Base-by-base conservation (phyloP, 306 rosid genomes). In the Calophaca sinica region DNA sequence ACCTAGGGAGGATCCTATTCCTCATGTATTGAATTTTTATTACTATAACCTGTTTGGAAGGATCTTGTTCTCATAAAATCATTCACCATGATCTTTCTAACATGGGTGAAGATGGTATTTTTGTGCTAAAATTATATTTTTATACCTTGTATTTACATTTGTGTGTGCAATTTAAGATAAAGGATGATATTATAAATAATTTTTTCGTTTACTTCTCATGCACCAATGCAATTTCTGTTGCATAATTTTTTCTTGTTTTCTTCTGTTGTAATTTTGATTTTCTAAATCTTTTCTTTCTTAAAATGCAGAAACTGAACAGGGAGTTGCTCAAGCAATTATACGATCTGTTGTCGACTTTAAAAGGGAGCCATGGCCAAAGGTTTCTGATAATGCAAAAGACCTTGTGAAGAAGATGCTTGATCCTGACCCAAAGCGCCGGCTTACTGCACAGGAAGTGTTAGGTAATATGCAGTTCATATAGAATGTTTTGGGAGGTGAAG, bases 291-390 rank as follows among this genome's bases (percentile, higher is more conserved):
- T 50, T 52, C 38, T 53, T 39, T 78, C 63, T 72, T 78, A 29
- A 48, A 66, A 76, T 76, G 84, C 90, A 94, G 98, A 94, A 87
- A 94, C 97, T 74, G 98, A 94, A 77, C 91, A 91, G 80, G 98
- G 98, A 68, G 94, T 94, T 71, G 98, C 98, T 58, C 96, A 91
- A 77, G 94, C 97, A 76, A 94, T 94, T 67, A 91, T 94, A 68
- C 74, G 91, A 41, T 94, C 98, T n/a, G 91, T 84, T 80, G n/a
- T 91, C 71, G 94, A 94, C 78, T 94, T 94, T 79, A 94, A 36
- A 78, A 89, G 91, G 82, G 98, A 91, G 44, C 98, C 97, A 72
- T 94, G 98, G 98, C 93, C 98, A 52, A 88, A 82, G 84, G 97
- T 94, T 81, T 94, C 97, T 69, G 97, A 89, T 54, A 86, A 78